Percentiles rank a stretch among this genome's conserved stretches.
Evolutionary conservation across 345 rosid species (phyloP).

Genomic region (Noccaea bulbosa): DNA sequence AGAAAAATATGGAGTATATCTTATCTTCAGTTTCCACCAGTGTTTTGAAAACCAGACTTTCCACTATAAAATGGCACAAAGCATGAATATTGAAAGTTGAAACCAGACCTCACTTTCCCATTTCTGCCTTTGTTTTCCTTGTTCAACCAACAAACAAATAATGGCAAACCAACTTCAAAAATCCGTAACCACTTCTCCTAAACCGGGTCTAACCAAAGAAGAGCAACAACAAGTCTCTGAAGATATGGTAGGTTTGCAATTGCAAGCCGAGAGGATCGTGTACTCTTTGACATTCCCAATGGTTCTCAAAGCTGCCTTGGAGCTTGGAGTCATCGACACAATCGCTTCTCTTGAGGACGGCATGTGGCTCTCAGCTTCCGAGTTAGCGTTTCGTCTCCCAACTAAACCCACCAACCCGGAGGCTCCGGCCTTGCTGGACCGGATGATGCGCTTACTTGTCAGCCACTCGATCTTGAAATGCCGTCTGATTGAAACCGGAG

Average conservation of each 20-base stretch:
- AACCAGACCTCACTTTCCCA: neutral
- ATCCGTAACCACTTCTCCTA: neutral
- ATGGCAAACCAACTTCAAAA: slow-evolving; percentile 28
- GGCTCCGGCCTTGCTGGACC: slow-evolving; percentile 51
- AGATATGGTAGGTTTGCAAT: slow-evolving; percentile 5
- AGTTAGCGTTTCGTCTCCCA: slow-evolving; percentile 43
- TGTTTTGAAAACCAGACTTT: too few relatives aligned
- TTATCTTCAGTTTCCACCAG: neutral
- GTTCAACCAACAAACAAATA: neutral
- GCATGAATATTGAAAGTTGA: slow-evolving; percentile 1
- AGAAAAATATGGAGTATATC: too few relatives aligned
- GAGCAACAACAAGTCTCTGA: neutral
- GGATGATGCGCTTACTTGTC: slow-evolving; percentile 50
- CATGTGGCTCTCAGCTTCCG: slow-evolving; percentile 48
- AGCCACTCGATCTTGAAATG: slow-evolving; percentile 49
- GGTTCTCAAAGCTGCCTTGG: slow-evolving; percentile 52
- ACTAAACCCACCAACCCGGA: slow-evolving; percentile 44
- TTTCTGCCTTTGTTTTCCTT: neutral
- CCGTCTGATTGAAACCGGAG: slow-evolving; percentile 27
- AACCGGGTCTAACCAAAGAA: slow-evolving; percentile 21
- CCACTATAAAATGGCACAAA: slow-evolving; percentile 17
- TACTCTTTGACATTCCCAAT: slow-evolving; percentile 45
- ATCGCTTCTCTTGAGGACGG: slow-evolving; percentile 40
- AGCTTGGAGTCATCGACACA: slow-evolving; percentile 51
- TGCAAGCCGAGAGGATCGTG: slow-evolving; percentile 21